Base-by-base conservation (phyloP, 2,329 filamentous ascomycete species). In the Dissoconium aciculare region DNA sequence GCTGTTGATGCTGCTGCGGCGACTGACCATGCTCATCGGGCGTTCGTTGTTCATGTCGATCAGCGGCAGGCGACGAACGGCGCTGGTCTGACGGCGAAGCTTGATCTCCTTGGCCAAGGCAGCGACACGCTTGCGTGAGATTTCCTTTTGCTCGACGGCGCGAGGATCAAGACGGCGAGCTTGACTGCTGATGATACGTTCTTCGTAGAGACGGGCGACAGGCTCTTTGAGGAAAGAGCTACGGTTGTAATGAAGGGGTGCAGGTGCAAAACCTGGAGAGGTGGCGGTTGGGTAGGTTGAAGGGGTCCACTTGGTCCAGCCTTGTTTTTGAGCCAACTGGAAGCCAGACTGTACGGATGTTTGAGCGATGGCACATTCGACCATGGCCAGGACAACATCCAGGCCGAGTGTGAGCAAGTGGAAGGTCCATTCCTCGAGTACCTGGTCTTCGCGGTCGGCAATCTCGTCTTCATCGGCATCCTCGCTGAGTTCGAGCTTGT, bases 341-440 rank as follows among this genome's bases (percentile, higher is more conserved):
- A n/a, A n/a, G n/a, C n/a, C n/a, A n/a, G n/a, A n/a, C n/a, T n/a
- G n/a, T n/a, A n/a, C n/a, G n/a, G n/a, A n/a, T 8, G 19, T 23
- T 8, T 8, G 8, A n/a, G 19, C 19, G 8, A 8, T n/a, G 19
- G 19, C 19, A 8, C 8, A 8, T 8, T 49, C 39, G 33, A 63
- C 60, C 35, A 76, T 59, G 5, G 63, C 58, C 10, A 74, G 54
- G 8, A 74, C 57, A 1, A 64, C 62, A 5, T 62, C 60, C 6
- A 67, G 68, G 4, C 71, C 72, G 11, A 73, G 58, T 0, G 69
- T 72, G 17, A 74, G 54, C 15, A 76, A 53, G 43, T 72, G 69
- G 31, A 62, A 61, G 11, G 64, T 67, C 71, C 71, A 77, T 47
- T 74, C 69, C 44, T 73, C 67, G 13, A 76, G 58, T 43, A 67